Evolutionary conservation across 1,284 basidiomycete genomes (phyloP), one percentile per base, ranked within the genome.

Genomic region (Uromyces viciae-fabae): DNA sequence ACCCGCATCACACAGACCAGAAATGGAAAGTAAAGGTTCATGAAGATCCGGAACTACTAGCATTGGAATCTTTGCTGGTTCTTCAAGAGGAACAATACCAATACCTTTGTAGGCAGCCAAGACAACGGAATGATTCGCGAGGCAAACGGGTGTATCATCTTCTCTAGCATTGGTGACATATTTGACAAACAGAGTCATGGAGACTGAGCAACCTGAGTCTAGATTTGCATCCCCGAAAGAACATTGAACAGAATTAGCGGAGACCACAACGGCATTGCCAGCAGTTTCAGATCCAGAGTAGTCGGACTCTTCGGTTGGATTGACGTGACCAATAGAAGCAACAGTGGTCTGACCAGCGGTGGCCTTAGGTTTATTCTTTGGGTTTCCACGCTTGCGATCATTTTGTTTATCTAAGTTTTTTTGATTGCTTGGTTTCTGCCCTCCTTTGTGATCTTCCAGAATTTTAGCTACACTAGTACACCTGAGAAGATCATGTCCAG

Each of bases 21-120:
- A 19, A 15, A 73, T 49, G 31, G 31, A 73, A 25, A 69, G 66
- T 33, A 69, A 38, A 17, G 66, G 66, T 28, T 69, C 66, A 69
- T 69, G 43, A 15, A 73, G 25, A 11, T 28, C 11, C 4, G 71
- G 71, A 11, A 73, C 43, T 25, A 73, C 42, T 11, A 73, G 46
- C 14, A 49, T 7, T 52, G 49, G 17, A 28, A 49, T 19, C 11
- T 22, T 56, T 11, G 3, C 54, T 43, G 11, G 14, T 15, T 25
- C 71, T 31, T n/a, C 40, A 28, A 73, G 43, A 17, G 43, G 28
- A 2, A 73, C 43, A 5, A 1, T 3, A 3, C 7, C 25, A 17
- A 3, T 73, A 54, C 71, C 71, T 9, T 36, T 54, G 31, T 73
- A 14, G 19, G 43, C 15, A 17, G 71, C 71, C 15, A 52, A 19